Evolutionary conservation across 805 yeast genomes (phyloP).

Genomic region (Metschnikowia baotianmanensis): DNA sequence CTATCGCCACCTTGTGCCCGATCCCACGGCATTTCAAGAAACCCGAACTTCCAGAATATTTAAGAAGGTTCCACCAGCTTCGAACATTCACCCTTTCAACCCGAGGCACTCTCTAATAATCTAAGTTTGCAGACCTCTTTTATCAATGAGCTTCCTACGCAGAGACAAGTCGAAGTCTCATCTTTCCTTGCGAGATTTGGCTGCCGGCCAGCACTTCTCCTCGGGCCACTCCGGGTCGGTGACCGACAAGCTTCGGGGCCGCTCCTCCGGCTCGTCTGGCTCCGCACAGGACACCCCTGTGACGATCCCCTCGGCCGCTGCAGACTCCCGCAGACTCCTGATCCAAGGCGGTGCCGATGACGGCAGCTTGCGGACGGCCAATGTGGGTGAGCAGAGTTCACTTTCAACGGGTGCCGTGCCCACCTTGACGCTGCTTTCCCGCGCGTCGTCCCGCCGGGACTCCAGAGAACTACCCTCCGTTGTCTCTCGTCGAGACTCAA

Average conservation of each 20-base stretch:
- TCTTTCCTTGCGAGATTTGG: constrained; percentile 10
- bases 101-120: too few species aligned
- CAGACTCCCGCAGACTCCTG: constrained; percentile 1
- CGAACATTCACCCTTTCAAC: too few species aligned
- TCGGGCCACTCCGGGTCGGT: constrained; percentile 1
- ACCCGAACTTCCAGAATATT: too few species aligned
- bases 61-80: too few species aligned
- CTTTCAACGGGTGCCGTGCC: not conserved
- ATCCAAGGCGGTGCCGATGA: not conserved
- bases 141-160: constrained; percentile 29
- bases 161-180: constrained; percentile 24
- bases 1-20: too few species aligned
- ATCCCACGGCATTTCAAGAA: too few species aligned
- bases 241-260: constrained; percentile 10
- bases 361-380: not conserved
- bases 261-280: constrained; percentile 3
- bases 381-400: not conserved
- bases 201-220: constrained; percentile 11
- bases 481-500: not conserved
- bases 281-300: constrained; percentile 1
- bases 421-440: not conserved
- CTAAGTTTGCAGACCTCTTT: too few species aligned
- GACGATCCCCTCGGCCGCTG: constrained; percentile 1
- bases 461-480: not conserved
- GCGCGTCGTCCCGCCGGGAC: not conserved